Conservation (phyloP, 345 rosid species). For the Eucalyptus tenuipes region DNA sequence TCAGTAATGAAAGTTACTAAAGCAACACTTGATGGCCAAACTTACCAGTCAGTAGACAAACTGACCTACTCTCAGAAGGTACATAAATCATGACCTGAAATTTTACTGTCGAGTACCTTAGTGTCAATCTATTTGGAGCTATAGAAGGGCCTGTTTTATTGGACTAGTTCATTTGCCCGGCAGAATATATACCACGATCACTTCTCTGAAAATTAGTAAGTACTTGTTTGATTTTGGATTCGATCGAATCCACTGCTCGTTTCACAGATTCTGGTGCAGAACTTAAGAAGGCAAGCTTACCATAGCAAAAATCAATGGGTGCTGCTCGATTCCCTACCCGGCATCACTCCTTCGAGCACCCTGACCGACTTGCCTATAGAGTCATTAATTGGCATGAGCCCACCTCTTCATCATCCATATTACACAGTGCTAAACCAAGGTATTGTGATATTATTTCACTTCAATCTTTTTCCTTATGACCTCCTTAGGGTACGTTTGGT, state of each 20-base stretch:
- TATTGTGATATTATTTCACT: constrained; percentile 1
- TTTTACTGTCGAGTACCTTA: not conserved
- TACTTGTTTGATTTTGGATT: not conserved
- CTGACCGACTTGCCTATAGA: constrained; percentile 12
- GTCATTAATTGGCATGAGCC: constrained; percentile 1
- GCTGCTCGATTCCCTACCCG: not conserved
- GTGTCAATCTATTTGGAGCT: not conserved
- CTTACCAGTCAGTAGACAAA: constrained; percentile 5
- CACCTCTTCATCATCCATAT: constrained; percentile 11
- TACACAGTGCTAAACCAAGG: constrained; percentile 20
- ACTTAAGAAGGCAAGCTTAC: constrained; percentile 35
- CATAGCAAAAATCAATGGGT: constrained; percentile 4
- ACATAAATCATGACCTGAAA: not conserved
- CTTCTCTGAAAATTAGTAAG: not conserved
- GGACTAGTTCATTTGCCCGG: not conserved
- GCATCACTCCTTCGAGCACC: constrained; percentile 14
- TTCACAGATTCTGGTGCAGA: constrained; percentile 30
- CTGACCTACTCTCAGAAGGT: constrained; percentile 24
- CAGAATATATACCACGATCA: not conserved
- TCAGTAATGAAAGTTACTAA: constrained; percentile 31
- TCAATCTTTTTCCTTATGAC: not conserved
- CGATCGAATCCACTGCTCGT: not conserved
- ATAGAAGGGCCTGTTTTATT: not conserved
- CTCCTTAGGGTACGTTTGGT: rapidly evolving
- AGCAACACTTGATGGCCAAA: constrained; percentile 22